Evolutionary conservation across 805 yeast species (phyloP), one percentile per base, ranked within the genome.

Genomic region (Suhomyces canberraensis): DNA sequence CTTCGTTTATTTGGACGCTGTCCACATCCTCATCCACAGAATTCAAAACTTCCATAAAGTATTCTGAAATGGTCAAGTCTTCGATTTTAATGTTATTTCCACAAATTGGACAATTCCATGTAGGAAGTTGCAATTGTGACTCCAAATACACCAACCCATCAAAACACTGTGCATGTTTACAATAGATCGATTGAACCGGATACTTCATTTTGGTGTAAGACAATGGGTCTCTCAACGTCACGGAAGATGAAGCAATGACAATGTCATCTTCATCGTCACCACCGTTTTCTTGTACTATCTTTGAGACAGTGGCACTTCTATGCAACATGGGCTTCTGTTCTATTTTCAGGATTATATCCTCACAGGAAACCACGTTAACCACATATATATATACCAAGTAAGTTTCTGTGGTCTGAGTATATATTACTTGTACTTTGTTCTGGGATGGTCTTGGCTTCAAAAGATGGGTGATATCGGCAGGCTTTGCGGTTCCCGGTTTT

Each of bases 61-160:
- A 91, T 42, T 86, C 95, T 46, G 86, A 88, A 0, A 89, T 65
- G 0, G 83, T 79, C 36, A 93, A 55, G 42, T 81, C 81, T 11
- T 73, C 72, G 11, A 79, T 63, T 2, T 66, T 60, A 2, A 87
- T 61, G 2, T 52, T 53, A 4, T 60, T 64, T 42, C 75, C 75
- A 55, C 98, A 93, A 3, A 87, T 71, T 0, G 97, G 96, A 53
- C 98, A 93, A 35, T 64, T 64, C 97, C 97, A 91, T 0, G 85
- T 76, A 0, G 96, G 84, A 0, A 84, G 77, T 53, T 84, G 91
- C 37, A 70, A 69, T 56, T 91, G 98, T 29, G 89, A 69, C 50
- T 78, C 76, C 8, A 93, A 48, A 52, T 76, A 93, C 29, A 85
- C 76, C 24, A 71, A 57, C 0, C 86, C 90, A 60, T 93, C 98